phyloP scores from a whole-genome alignment of 352 stramenopile species.

The Pythium aquatile region DNA sequence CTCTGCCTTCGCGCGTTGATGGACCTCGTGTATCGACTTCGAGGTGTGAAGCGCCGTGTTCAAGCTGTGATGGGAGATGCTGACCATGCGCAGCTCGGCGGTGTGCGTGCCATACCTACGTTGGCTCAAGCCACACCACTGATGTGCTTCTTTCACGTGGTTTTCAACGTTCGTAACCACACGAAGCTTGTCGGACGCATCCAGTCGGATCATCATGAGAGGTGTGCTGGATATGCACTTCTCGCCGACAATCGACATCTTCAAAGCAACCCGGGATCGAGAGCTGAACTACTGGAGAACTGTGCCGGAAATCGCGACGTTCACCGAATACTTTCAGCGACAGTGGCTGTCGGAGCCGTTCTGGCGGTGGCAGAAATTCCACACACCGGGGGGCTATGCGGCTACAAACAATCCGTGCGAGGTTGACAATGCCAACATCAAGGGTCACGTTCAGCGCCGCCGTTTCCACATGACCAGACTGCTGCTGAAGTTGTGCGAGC shows the following conservation, averaged over 20 bases:
- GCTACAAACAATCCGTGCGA: constrained; percentile 15
- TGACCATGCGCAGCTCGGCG: neutral
- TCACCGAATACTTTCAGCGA: constrained; percentile 5
- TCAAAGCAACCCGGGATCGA: neutral
- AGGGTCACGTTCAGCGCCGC: constrained; percentile 1
- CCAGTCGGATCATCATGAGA: neutral
- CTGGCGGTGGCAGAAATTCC: constrained; percentile 12
- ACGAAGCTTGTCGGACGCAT: neutral
- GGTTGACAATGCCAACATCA: constrained; percentile 10
- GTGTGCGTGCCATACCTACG: neutral
- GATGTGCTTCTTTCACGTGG: constrained; percentile 6
- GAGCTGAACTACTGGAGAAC: neutral
- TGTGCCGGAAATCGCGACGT: neutral
- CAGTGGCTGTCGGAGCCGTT: constrained; percentile 5
- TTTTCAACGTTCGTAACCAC: constrained; percentile 4
- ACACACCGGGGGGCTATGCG: constrained; percentile 8
- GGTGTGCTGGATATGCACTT: constrained; percentile 4
- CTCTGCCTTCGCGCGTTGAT: neutral
- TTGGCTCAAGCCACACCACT: neutral
- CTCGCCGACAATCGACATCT: neutral
- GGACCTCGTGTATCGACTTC: neutral
- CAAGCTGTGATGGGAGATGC: constrained; percentile 5
- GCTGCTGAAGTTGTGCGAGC: neutral
- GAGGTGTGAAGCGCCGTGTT: neutral
- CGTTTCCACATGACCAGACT: constrained; percentile 13